Evolutionary conservation across 1,284 basidiomycete genomes (phyloP).

Genomic region (Fomes fomentarius): DNA sequence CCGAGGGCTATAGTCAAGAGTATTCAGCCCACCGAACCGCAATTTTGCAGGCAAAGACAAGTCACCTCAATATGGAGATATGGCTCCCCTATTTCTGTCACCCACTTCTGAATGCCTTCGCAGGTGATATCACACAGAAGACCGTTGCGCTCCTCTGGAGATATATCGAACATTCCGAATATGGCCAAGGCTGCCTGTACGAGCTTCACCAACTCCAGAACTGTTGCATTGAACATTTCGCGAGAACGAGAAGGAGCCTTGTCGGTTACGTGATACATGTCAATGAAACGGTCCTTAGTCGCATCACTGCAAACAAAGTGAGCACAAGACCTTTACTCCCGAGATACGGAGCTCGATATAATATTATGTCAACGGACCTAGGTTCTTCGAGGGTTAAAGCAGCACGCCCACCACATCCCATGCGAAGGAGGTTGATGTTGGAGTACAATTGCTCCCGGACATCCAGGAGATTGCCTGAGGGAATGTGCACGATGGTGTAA

Average conservation of each 20-base stretch:
- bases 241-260: constrained; percentile 32
- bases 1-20: constrained; percentile 53
- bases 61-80: constrained; percentile 64
- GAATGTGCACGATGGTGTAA: constrained; percentile 78
- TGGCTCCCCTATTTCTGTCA: constrained; percentile 61
- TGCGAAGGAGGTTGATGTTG: constrained; percentile 77
- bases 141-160: constrained; percentile 55
- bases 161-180: constrained; percentile 63
- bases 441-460: constrained; percentile 68
- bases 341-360: no score
- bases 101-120: constrained; percentile 70
- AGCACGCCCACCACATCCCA: constrained; percentile 76
- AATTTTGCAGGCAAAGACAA: background rate
- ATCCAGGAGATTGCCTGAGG: constrained; percentile 65
- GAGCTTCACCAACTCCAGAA: constrained; percentile 74
- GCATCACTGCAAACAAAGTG: constrained; percentile 53
- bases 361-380: constrained; percentile 47
- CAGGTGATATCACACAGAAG: constrained; percentile 76
- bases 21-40: background rate
- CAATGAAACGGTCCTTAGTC: constrained; percentile 76
- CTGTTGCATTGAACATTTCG: constrained; percentile 55
- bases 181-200: constrained; percentile 69
- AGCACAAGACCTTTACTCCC: no score
- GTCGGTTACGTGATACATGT: constrained; percentile 65
- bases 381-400: constrained; percentile 78